Base-by-base conservation (phyloP, 2,329 filamentous ascomycete genomes). In the Grosmannia serpens region DNA sequence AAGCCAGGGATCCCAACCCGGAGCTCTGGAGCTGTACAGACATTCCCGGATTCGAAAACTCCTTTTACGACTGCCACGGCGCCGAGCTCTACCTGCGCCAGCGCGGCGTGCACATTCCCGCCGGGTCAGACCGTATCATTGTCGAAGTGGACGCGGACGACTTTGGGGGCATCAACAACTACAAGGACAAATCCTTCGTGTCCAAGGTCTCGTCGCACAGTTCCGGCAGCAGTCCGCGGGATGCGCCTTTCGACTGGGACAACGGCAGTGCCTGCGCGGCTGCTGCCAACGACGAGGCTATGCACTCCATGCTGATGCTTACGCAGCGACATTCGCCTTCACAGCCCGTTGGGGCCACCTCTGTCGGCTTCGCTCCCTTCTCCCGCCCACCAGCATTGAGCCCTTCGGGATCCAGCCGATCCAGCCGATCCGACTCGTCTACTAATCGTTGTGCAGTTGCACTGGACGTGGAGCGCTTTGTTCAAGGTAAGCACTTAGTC, bases 51-150 rank as follows among this genome's bases (percentile, higher is more conserved):
- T 87, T 85, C 61, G 80, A 87, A 60, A 88, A 88, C 5, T 82
- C 88, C 55, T 94, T 89, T 75, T 88, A 87, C 64, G 88, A 94
- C 66, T 74, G 84, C 0, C 80, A 88, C 60, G 89, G 94, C 68
- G 84, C 91, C 0, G 87, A 94, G 69, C 77, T 81, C 15, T 94
- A 91, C 67, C 73, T 95, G 3, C 78, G 78, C 47, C 76, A 80
- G 55, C 79, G 80, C 33, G 84, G 84, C 6, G 80, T 90, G 33
- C 68, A 74, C 52, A 83, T 91, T 56, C 80, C 86, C 11, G 77
- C 80, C 0, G 73, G 76, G 11, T 75, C 79, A 11, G 84, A 87
- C 22, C 84, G 80, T 58, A 75, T 87, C 1, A 78, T 80, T 53
- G 79, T 80, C 10, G 77, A 86, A 54, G 70, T 87, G 26, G 75